Conservation (phyloP, 805 yeast species). For the Yarrowia yakushimensis region DNA sequence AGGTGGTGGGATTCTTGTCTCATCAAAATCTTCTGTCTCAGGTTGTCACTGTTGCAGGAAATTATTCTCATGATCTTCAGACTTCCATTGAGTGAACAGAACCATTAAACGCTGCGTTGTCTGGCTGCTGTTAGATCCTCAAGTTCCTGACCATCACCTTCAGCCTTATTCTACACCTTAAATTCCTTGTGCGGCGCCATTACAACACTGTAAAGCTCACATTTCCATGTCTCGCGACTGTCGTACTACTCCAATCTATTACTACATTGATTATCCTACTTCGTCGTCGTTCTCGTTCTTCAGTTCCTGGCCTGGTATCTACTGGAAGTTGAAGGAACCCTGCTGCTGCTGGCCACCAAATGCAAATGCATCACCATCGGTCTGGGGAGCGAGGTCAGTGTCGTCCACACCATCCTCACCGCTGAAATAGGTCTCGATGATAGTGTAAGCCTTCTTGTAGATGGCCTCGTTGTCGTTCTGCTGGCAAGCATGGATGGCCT, state of each 20-base stretch:
- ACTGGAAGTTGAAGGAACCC: slow-evolving; percentile 43
- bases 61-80: too few species aligned
- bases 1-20: too few species aligned
- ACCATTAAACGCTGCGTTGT: too few species aligned
- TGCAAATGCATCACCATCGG: slow-evolving; percentile 79
- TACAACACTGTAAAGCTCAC: too few species aligned
- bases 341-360: slow-evolving; percentile 72
- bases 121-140: too few species aligned
- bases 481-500: slow-evolving; percentile 91
- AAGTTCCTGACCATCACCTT: too few species aligned
- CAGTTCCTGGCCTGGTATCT: slow-evolving; percentile 14
- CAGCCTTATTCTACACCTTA: too few species aligned
- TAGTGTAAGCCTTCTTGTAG: slow-evolving; percentile 83
- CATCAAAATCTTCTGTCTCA: too few species aligned
- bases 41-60: too few species aligned
- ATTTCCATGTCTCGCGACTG: neutral
- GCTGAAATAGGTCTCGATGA: slow-evolving; percentile 86
- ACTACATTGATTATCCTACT: slow-evolving; percentile 18
- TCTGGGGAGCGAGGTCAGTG: slow-evolving; percentile 62
- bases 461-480: slow-evolving; percentile 86
- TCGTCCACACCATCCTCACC: slow-evolving; percentile 73
- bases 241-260: slow-evolving; percentile 18
- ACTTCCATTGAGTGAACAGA: too few species aligned
- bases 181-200: too few species aligned
- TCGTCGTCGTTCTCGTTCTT: neutral